Evolutionary conservation across 345 rosid genomes (phyloP).

Genomic region (Acer yangbiense): DNA sequence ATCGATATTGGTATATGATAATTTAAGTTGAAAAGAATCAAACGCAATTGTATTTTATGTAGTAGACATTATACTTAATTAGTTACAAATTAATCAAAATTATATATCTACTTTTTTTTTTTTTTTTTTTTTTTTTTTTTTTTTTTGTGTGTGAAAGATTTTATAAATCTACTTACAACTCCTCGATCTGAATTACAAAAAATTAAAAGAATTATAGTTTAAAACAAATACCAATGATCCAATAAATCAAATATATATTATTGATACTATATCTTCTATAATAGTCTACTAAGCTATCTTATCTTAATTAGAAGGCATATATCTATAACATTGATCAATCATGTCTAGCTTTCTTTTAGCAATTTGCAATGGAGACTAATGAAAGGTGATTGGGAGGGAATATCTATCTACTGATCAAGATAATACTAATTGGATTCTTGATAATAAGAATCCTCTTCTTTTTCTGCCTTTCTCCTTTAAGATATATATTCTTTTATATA

Average conservation of each 20-base stretch:
- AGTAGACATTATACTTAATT: neutral
- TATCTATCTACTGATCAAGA: neutral
- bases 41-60: no score
- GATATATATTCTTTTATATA: no score
- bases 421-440: slow-evolving; percentile 4
- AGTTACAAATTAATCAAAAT: neutral
- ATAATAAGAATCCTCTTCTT: slow-evolving; percentile 11
- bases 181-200: no score
- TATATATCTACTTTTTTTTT: no score
- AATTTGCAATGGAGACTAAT: neutral
- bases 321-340: neutral
- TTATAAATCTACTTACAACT: no score
- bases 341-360: neutral
- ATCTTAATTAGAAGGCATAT: neutral
- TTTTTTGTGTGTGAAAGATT: no score
- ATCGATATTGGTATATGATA: no score
- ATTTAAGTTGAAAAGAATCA: no score
- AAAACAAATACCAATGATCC: no score
- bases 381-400: neutral
- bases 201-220: no score
- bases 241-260: neutral
- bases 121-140: no score
- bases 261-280: neutral
- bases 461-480: neutral
- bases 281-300: neutral